Evolutionary conservation across 352 stramenopile species (phyloP).

Genomic region (Phytophthora brassicae): DNA sequence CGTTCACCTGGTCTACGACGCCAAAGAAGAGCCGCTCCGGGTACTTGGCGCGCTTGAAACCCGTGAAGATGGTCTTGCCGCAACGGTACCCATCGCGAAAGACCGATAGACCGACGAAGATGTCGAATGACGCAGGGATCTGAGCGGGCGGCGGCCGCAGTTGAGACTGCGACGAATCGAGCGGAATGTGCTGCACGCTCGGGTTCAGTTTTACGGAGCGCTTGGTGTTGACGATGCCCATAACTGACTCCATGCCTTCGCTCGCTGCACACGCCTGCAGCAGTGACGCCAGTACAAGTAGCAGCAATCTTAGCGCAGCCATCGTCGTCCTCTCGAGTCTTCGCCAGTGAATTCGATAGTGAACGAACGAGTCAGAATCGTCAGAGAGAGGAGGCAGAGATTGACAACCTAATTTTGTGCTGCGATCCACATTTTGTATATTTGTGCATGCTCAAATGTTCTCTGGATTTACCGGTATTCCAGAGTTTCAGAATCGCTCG

Average conservation of each 20-base stretch:
- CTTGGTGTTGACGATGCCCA: slow-evolving; percentile 63
- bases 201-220: slow-evolving; percentile 61
- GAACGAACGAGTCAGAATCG: slow-evolving; percentile 25
- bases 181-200: slow-evolving; percentile 75
- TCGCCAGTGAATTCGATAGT: slow-evolving; percentile 23
- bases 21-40: slow-evolving; percentile 78
- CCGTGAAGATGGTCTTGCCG: slow-evolving; percentile 81
- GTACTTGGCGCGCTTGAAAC: slow-evolving; percentile 67
- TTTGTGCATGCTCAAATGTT: not conserved
- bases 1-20: slow-evolving; percentile 83
- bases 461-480: no score
- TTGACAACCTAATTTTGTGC: not conserved
- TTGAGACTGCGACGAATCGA: slow-evolving; percentile 31
- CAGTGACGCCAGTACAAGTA: slow-evolving; percentile 11
- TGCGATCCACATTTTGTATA: slow-evolving; percentile 3
- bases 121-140: slow-evolving; percentile 52
- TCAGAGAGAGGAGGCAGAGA: slow-evolving; percentile 11
- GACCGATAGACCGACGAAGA: slow-evolving; percentile 79
- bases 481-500: no score
- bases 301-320: not conserved
- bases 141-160: slow-evolving; percentile 60
- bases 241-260: slow-evolving; percentile 37
- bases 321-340: slow-evolving; percentile 20
- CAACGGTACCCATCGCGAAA: slow-evolving; percentile 84
- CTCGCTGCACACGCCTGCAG: slow-evolving; percentile 15